Conservation (phyloP, 768 basidiomycete genomes). For the Tylopilus sp. region DNA sequence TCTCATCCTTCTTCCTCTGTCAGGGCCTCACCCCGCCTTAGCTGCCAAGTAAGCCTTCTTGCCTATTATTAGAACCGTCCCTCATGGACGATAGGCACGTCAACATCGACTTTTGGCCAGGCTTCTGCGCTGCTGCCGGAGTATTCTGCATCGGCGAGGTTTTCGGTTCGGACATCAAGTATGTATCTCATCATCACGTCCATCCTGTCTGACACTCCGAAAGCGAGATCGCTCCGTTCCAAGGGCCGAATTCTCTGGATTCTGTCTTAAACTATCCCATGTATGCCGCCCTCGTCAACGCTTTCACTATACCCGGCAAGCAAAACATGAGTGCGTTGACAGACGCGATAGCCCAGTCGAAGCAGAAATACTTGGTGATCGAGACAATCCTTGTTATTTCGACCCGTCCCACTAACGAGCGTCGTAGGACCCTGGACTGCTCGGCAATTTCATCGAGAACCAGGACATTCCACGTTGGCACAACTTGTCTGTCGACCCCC, state of each 20-base stretch:
- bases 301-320: constrained; percentile 69
- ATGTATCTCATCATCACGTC: constrained; percentile 6
- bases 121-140: constrained; percentile 68
- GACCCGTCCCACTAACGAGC: neutral
- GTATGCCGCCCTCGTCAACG: constrained; percentile 59
- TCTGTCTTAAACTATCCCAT: constrained; percentile 72
- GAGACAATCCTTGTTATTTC: neutral
- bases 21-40: constrained; percentile 6
- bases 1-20: neutral
- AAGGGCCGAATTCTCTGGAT: constrained; percentile 60
- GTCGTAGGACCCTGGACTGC: constrained; percentile 28
- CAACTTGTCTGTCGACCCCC: constrained; percentile 67
- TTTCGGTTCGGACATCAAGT: constrained; percentile 52
- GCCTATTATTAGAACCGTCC: neutral
- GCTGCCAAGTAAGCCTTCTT: constrained; percentile 32
- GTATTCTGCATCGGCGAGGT: constrained; percentile 90
- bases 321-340: constrained; percentile 57
- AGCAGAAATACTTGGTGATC: constrained; percentile 47
- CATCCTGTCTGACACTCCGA: constrained; percentile 14
- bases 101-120: constrained; percentile 70
- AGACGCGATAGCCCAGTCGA: constrained; percentile 49
- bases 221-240: constrained; percentile 55
- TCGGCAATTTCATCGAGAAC: constrained; percentile 81
- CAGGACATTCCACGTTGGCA: constrained; percentile 76
- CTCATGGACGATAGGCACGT: constrained; percentile 50